Percentiles rank a stretch among this genome's conserved stretches.
phyloP scores from a whole-genome alignment of 768 basidiomycete species.

The Boletus fagicola region DNA sequence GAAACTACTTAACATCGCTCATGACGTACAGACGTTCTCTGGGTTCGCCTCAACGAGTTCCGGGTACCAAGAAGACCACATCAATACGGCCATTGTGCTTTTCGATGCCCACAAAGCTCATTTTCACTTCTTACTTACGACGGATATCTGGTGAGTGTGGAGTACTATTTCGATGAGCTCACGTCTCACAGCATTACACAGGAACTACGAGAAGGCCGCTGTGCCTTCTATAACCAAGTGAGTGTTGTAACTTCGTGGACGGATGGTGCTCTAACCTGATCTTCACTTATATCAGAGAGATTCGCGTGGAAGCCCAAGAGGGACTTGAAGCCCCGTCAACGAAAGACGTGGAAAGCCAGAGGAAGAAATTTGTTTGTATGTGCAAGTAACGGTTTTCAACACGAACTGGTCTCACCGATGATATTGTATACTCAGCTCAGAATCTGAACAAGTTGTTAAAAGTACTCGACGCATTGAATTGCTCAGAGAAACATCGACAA shows the following conservation, averaged over 20 bases:
- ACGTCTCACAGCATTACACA: too few species aligned
- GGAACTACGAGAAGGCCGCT: background rate
- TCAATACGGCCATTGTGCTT: too few species aligned
- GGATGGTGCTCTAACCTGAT: background rate
- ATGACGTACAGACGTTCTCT: too few species aligned
- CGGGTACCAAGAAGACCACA: too few species aligned
- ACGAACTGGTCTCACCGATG: background rate
- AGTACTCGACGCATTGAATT: background rate
- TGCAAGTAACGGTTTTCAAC: background rate
- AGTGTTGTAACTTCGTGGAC: background rate
- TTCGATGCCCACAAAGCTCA: too few species aligned
- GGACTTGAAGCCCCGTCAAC: background rate
- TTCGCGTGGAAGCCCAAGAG: background rate
- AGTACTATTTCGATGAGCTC: too few species aligned
- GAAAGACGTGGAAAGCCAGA: background rate
- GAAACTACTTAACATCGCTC: too few species aligned
- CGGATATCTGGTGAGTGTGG: too few species aligned
- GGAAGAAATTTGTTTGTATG: slow-evolving; percentile 5
- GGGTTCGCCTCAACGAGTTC: too few species aligned
- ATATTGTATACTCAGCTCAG: background rate
- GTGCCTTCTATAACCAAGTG: background rate
- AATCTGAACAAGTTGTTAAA: background rate
- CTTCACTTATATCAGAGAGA: background rate
- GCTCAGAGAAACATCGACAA: background rate
- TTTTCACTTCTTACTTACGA: too few species aligned